Base-by-base conservation (phyloP, 108 stramenopile species). In the Skeletonema menzelii region DNA sequence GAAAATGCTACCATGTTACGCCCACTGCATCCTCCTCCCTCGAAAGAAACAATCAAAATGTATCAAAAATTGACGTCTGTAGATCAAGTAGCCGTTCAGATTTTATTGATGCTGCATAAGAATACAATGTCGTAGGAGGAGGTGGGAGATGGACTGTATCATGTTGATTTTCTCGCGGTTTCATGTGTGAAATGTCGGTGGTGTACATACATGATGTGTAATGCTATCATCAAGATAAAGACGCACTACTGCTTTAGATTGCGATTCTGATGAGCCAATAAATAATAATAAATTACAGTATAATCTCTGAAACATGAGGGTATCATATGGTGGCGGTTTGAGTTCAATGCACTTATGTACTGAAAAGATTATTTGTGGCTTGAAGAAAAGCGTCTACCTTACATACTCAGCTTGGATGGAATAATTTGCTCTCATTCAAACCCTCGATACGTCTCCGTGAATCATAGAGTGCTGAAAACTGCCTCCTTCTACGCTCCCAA, bases 31-130 rank as follows among this genome's bases (percentile, higher is more conserved):
- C 67, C 53, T 13, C n/a, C 4, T 0, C 14, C 22, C 8, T 40
- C 27, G 15, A 40, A 44, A 3, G 55, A 68, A 57, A 53, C 67
- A 28, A 7, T 64, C 34, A 31, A 65, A 44, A 27, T 40, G 8
- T 70, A 65, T 55, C 58, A 65, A 44, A 22, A 28, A 6, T 32
- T 77, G 27, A 59, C 69, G 14, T 69, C 27, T 14, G 38, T 59
- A 55, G 76, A 77, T 59, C 69, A 77, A 70, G 64, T 63, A 53
- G 76, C 76, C 5, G 76, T 70, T 0, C 47, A 56, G 13, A 77
- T 77, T 27, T 58, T 77, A 42, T 70, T 53, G 20, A 53, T 53
- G 49, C 49, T 53, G 22, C 49, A 53, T 22, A 53, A 53, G 49
- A 53, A 53, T 10, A 47, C n/a, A 17, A 3, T 19, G 0, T 19